These are phyloP conservation scores for Annulohypoxylon stygium DNA, from an alignment of 495 filamentous ascomycete genomes.

Conservation along the genomic window DNA sequence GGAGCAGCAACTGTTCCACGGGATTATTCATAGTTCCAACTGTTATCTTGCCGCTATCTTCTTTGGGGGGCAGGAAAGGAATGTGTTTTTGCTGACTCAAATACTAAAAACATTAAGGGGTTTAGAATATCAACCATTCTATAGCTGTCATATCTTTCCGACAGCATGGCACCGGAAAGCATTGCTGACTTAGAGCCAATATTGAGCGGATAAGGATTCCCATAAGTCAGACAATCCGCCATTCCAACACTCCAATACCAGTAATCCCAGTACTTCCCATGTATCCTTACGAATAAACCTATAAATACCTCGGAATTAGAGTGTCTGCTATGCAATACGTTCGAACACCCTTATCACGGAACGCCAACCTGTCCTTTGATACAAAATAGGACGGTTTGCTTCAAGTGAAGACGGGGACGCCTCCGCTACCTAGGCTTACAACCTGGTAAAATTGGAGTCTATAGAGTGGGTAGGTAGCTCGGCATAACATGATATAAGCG, in stretches of 20 bases:
- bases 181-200: background rate
- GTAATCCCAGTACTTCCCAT: background rate
- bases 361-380: no score
- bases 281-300: background rate
- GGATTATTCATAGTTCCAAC: background rate
- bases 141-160: background rate
- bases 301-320: background rate
- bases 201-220: background rate
- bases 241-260: background rate
- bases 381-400: no score
- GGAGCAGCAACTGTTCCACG: background rate
- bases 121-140: background rate
- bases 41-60: background rate
- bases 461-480: background rate
- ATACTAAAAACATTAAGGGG: background rate
- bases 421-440: background rate
- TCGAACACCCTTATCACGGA: no score
- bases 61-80: background rate
- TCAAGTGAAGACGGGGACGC: no score
- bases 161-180: background rate
- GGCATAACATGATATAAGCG: background rate
- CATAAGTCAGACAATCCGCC: background rate
- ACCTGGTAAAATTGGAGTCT: background rate
- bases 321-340: no score
- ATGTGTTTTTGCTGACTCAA: background rate